These are phyloP conservation scores for Cudoniella acicularis DNA, from an alignment of 495 filamentous ascomycete species.

Conservation along the genomic window DNA sequence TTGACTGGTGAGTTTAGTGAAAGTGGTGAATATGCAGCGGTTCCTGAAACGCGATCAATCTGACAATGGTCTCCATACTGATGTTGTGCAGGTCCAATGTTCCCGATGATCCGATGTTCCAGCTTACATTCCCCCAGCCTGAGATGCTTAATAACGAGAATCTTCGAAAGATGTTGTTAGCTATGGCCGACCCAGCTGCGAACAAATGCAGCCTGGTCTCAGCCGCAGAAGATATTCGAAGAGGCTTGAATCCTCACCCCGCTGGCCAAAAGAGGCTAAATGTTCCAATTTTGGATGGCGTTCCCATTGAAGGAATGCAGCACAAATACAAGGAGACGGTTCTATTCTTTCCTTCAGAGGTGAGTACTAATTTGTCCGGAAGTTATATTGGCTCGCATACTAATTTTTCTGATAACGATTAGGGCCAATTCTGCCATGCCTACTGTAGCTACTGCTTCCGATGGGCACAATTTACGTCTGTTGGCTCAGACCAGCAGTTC, in stretches of 20 bases:
- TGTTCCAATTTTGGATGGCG: neutral
- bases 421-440: conserved; percentile 1
- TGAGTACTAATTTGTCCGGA: neutral
- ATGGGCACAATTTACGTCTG: conserved; percentile 1
- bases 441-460: conserved; percentile 1
- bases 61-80: neutral
- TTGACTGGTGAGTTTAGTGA: neutral
- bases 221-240: neutral
- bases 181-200: too few relatives aligned
- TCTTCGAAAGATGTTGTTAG: neutral
- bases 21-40: neutral
- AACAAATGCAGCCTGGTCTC: neutral
- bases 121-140: neutral
- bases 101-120: neutral
- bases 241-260: neutral
- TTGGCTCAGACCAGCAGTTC: neutral
- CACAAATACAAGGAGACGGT: conserved; percentile 4
- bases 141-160: neutral
- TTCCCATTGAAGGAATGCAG: neutral
- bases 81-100: neutral
- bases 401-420: neutral
- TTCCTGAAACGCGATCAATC: too few relatives aligned
- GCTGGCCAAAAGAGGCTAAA: neutral
- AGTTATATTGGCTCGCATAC: neutral
- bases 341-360: conserved; percentile 1